These are phyloP conservation scores for Avena insularis DNA, from an alignment of 176 grass and related monocot species.

Conservation along the genomic window DNA sequence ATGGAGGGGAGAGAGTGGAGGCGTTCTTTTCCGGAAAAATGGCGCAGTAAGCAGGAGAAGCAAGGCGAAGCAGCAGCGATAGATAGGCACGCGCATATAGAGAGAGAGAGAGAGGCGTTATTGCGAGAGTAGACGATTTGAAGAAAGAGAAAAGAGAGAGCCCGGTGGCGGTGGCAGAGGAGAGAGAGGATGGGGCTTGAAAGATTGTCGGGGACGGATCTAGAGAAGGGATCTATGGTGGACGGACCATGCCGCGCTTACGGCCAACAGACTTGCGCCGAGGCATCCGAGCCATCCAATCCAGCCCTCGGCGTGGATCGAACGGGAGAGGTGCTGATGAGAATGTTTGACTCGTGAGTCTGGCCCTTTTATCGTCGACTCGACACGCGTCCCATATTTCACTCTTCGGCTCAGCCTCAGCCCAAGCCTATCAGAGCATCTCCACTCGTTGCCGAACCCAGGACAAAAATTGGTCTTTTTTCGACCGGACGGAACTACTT, in stretches of 20 bases:
- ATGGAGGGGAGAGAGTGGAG: slow-evolving; percentile 31
- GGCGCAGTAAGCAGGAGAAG: slow-evolving; percentile 20
- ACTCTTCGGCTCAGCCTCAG: not conserved
- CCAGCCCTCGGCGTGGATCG: not conserved
- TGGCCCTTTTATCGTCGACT: not conserved
- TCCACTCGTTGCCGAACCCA: too few species aligned
- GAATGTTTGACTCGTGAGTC: not conserved
- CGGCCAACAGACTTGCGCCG: not conserved
- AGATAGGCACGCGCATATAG: not conserved
- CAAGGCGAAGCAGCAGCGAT: not conserved
- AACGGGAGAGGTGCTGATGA: not conserved
- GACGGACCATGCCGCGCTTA: not conserved
- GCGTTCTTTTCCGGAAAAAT: slow-evolving; percentile 31
- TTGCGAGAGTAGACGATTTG: not conserved
- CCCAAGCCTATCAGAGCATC: too few species aligned
- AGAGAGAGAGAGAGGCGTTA: not conserved
- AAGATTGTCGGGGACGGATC: slow-evolving; percentile 21
- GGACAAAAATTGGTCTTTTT: too few species aligned
- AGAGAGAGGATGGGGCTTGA: slow-evolving; percentile 7
- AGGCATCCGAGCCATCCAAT: not conserved
- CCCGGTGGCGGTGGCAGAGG: not conserved
- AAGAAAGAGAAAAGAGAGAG: not conserved
- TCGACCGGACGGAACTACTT: too few species aligned
- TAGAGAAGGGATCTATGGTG: slow-evolving; percentile 8
- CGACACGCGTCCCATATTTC: not conserved